These are phyloP conservation scores for Globisporangium megalacanthum DNA, from an alignment of 352 stramenopile species.

Conservation along the genomic window DNA sequence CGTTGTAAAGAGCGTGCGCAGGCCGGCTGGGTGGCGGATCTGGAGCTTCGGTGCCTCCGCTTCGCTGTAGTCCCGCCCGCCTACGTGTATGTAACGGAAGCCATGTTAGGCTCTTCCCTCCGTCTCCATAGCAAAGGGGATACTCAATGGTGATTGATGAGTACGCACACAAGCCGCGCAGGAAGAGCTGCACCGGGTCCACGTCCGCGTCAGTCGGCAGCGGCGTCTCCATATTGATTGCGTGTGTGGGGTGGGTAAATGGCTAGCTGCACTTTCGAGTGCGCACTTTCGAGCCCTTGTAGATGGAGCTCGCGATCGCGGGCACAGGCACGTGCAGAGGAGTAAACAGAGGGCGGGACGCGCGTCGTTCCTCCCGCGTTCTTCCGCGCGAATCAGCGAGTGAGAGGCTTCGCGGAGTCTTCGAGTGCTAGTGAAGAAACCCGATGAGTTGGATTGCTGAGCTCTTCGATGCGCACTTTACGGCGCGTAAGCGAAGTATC, in stretches of 20 bases:
- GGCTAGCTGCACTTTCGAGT: too few relatives aligned
- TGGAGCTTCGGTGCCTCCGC: conserved; percentile 48
- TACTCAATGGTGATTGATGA: neutral
- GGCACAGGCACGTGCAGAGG: neutral
- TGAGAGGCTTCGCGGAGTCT: too few relatives aligned
- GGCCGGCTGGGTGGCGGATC: conserved; percentile 53
- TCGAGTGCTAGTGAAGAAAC: too few relatives aligned
- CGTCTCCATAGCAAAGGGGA: neutral
- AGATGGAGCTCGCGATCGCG: too few relatives aligned
- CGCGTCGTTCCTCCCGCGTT: neutral
- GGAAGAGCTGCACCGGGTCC: conserved; percentile 13
- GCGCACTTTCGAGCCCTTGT: too few relatives aligned
- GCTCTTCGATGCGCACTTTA: too few relatives aligned
- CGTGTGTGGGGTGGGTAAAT: too few relatives aligned
- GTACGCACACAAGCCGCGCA: conserved; percentile 16
- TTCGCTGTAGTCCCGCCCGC: conserved; percentile 59
- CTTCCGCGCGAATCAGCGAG: too few relatives aligned
- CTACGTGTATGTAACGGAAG: conserved; percentile 15
- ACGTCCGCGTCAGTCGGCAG: neutral
- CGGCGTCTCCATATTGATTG: neutral
- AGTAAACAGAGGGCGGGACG: neutral
- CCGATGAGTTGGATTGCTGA: too few relatives aligned
- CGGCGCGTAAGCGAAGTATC: too few relatives aligned
- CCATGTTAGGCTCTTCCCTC: neutral
- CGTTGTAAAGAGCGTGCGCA: conserved; percentile 57